phyloP scores from a whole-genome alignment of 352 stramenopile genomes.

The Phytopythium ostracodes region DNA sequence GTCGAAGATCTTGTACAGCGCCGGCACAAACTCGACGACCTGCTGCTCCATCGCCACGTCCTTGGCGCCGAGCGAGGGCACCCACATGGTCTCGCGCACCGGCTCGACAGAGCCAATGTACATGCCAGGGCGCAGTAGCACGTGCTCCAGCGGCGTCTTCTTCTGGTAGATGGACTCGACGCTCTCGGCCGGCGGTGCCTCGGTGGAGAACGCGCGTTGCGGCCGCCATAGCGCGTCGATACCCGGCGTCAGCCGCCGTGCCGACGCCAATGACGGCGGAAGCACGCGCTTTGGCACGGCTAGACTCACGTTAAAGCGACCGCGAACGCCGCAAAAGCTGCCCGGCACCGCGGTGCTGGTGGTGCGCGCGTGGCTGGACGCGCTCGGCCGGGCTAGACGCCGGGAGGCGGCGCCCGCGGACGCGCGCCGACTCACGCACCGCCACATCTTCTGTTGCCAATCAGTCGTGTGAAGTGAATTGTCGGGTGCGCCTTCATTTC shows the following conservation, averaged over 20 bases:
- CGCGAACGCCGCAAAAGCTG: neutral
- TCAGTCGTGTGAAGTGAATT: neutral
- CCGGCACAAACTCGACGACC: constrained; percentile 73
- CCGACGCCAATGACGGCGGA: neutral
- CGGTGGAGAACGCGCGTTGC: constrained; percentile 12
- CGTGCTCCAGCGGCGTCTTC: constrained; percentile 88
- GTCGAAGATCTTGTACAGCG: constrained; percentile 99
- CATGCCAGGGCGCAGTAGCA: constrained; percentile 88
- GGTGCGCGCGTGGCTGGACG: neutral
- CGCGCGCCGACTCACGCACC: constrained; percentile 10
- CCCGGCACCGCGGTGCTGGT: neutral
- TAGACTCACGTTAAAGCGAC: neutral
- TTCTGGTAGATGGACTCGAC: constrained; percentile 87
- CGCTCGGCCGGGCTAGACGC: neutral
- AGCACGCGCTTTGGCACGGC: neutral
- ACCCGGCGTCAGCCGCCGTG: neutral
- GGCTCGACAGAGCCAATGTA: constrained; percentile 89
- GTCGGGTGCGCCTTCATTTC: neutral
- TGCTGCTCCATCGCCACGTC: constrained; percentile 64
- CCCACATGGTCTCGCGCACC: constrained; percentile 76
- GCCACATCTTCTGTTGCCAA: constrained; percentile 19
- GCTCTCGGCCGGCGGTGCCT: constrained; percentile 21
- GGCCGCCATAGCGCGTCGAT: neutral
- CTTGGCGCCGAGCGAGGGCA: constrained; percentile 35
- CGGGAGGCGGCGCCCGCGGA: neutral